Evolutionary conservation across 176 grass and related monocot genomes (phyloP).

Genomic region (Typha latifolia): DNA sequence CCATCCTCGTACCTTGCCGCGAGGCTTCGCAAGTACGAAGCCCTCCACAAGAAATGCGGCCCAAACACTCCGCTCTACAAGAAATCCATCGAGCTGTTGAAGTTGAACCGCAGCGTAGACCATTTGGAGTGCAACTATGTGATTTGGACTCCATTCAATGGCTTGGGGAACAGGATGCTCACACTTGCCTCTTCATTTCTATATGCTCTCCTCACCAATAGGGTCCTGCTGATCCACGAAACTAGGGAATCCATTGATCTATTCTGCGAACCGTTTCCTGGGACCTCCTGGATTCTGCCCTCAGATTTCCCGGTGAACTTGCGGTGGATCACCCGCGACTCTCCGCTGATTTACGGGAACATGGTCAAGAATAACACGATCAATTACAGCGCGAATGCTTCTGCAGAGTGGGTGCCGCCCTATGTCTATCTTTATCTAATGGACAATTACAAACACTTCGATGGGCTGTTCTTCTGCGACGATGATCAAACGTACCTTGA

Average conservation of each 20-base stretch:
- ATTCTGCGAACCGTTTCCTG: constrained; percentile 66
- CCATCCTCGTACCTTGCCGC: constrained; percentile 55
- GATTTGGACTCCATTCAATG: constrained; percentile 35
- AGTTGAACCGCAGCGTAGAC: too few species aligned
- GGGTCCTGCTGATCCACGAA: constrained; percentile 41
- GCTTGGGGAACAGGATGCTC: constrained; percentile 49
- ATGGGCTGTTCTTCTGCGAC: constrained; percentile 9
- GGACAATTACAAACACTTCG: background rate
- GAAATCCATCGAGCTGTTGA: too few species aligned
- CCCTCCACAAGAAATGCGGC: too few species aligned
- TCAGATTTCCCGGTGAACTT: constrained; percentile 32
- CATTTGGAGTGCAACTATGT: constrained; percentile 52
- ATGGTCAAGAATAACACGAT: background rate
- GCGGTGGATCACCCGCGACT: constrained; percentile 24
- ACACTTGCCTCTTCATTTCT: constrained; percentile 55
- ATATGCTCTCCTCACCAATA: constrained; percentile 49
- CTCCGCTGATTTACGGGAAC: constrained; percentile 40
- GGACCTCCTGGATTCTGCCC: constrained; percentile 37
- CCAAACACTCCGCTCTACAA: too few species aligned
- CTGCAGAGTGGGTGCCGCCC: background rate
- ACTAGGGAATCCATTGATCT: constrained; percentile 35
- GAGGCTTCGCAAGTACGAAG: too few species aligned
- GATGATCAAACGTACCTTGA: constrained; percentile 1
- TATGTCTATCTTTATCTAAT: background rate
- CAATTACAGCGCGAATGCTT: background rate